These are phyloP conservation scores for Zymoseptoria pseudotritici DNA, from an alignment of 2,329 filamentous ascomycete genomes.

Conservation along the genomic window DNA sequence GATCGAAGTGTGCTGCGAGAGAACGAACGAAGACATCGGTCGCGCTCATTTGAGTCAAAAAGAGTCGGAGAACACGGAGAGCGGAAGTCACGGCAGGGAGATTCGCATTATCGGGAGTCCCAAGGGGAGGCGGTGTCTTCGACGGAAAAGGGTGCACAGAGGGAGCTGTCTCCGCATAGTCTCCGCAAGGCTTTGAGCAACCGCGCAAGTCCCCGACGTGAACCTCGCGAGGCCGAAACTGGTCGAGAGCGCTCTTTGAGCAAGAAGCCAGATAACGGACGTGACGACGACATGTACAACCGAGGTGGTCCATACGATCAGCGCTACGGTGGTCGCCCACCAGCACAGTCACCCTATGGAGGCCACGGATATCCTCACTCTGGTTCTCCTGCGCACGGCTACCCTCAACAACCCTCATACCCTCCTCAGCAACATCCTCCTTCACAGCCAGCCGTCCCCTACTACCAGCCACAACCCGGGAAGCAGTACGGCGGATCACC, in stretches of 20 bases:
- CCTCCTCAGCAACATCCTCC: constrained; percentile 47
- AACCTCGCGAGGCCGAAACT: constrained; percentile 1
- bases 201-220: constrained; percentile 12
- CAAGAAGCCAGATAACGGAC: constrained; percentile 19
- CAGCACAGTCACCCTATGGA: constrained; percentile 53
- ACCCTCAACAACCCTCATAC: constrained; percentile 52
- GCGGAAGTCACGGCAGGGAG: constrained; percentile 4
- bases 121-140: constrained; percentile 2
- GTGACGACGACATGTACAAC: constrained; percentile 25
- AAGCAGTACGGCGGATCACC: constrained; percentile 30
- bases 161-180: constrained; percentile 9
- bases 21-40: background rate
- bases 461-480: constrained; percentile 33
- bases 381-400: constrained; percentile 27
- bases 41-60: background rate
- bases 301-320: constrained; percentile 24
- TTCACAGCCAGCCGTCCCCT: constrained; percentile 20
- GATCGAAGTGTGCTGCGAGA: constrained; percentile 1
- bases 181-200: constrained; percentile 1
- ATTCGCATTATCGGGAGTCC: constrained; percentile 2
- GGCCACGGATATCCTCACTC: constrained; percentile 48
- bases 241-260: constrained; percentile 16
- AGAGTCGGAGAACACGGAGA: constrained; percentile 1
- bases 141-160: constrained; percentile 4
- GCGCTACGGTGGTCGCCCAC: constrained; percentile 37